Percentiles rank a stretch among this genome's conserved stretches.
These are phyloP conservation scores for Circinella umbellata DNA, from an alignment of 371 early-diverging fungal species.

Conservation along the genomic window DNA sequence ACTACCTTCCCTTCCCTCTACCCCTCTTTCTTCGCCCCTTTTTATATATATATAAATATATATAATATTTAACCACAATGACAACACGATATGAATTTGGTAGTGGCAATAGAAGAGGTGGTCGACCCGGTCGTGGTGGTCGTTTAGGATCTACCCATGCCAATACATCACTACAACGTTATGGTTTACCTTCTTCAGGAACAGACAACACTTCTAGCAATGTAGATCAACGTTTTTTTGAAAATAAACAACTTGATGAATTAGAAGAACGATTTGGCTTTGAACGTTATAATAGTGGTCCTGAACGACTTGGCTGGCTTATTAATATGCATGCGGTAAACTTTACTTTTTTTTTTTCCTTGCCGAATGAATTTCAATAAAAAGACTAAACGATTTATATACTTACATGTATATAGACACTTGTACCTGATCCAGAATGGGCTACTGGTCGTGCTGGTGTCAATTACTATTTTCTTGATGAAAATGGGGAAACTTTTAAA, in stretches of 20 bases:
- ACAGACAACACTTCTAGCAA: constrained; percentile 9
- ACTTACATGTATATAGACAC: constrained; percentile 39
- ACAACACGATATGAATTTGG: constrained; percentile 12
- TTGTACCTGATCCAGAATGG: constrained; percentile 69
- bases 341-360: neutral
- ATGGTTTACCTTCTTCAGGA: constrained; percentile 11
- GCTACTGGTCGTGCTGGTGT: constrained; percentile 78
- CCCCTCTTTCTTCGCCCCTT: neutral
- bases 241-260: constrained; percentile 50
- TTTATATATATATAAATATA: neutral
- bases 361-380: neutral
- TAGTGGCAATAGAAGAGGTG: constrained; percentile 5
- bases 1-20: too few species aligned
- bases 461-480: constrained; percentile 92
- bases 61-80: neutral
- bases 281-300: constrained; percentile 77
- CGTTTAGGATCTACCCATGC: constrained; percentile 14
- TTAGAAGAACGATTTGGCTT: constrained; percentile 88
- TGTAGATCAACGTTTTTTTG: constrained; percentile 49
- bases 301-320: constrained; percentile 89
- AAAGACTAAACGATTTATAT: neutral
- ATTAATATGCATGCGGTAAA: constrained; percentile 91
- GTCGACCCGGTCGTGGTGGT: constrained; percentile 9
- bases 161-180: constrained; percentile 17
- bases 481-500: constrained; percentile 91